phyloP scores from a whole-genome alignment of 2,329 filamentous ascomycete genomes.

The Cercospora sp. region DNA sequence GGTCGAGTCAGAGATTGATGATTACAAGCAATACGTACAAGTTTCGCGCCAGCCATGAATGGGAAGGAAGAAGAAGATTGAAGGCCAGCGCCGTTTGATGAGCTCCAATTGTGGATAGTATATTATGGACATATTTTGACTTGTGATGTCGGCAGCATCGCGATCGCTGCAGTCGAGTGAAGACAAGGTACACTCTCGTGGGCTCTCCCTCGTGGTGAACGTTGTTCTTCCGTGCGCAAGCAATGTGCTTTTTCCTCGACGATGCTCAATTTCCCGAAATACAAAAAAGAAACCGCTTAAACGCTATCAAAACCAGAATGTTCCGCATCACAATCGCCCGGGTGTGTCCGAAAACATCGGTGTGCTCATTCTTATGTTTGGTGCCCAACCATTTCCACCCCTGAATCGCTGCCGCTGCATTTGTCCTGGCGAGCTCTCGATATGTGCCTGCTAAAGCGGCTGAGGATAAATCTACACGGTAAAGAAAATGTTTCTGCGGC shows the following conservation, averaged over 20 bases:
- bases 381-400: not conserved
- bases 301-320: conserved; percentile 22
- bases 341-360: not conserved
- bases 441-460: not conserved
- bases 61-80: not conserved
- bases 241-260: not conserved
- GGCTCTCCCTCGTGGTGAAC: not conserved
- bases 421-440: not conserved
- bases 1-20: not conserved
- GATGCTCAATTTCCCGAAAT: not conserved
- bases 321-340: not conserved
- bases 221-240: not conserved
- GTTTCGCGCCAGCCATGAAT: not conserved
- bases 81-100: not conserved
- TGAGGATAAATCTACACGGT: not conserved
- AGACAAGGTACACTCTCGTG: not conserved
- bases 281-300: conserved; percentile 12
- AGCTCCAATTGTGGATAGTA: not conserved
- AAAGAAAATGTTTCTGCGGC: not conserved
- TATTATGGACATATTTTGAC: not conserved
- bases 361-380: conserved; percentile 6
- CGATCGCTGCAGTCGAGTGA: not conserved
- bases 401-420: not conserved
- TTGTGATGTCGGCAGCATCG: not conserved
- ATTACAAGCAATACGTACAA: no score